Base-by-base conservation (phyloP, 352 stramenopile species). In the Phytophthora pinifolia region DNA sequence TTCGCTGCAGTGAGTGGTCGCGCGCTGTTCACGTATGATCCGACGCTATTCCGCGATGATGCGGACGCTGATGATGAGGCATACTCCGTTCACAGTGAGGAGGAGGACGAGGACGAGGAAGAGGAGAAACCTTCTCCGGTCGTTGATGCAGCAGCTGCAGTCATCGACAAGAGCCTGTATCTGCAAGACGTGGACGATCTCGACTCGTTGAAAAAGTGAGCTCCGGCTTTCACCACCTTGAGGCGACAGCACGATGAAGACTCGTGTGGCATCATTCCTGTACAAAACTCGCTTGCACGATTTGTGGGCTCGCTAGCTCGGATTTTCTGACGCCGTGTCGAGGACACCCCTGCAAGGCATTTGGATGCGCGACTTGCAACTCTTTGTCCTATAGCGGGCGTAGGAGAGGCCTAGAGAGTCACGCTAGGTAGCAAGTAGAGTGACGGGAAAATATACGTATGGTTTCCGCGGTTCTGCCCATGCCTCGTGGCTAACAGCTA, bases 1-100 rank as follows among this genome's bases (percentile, higher is more conserved):
- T 17, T 54, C 9, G n/a, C 52, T 68, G 43, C 49, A 90, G 84
- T 97, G 77, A 96, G 84, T 83, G 89, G 89, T 74, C 82, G 88
- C 74, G 86, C 87, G 29, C 62, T 97, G 62, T 97, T 97, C 72
- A 88, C 86, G 30, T 96, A 74, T 72, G 88, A 97, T 58, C 83
- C 89, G 27, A 90, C 83, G 29, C 74, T 97, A 67, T 97, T 97
- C 81, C 79, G 82, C 46, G 89, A 97, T 69, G 89, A 96, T 39
- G 89, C 89, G 22, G 87, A 89, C 62, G 88, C 88, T 49, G 83
- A 90, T 56, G 88, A 94, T 27, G 84, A 96, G 48, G 66, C 70
- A 42, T 94, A 96, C 65, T 87, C 81, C 17, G 64, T 90, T 35
- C 76, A 89, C 46, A 79, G 80, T 30, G 61, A 77, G 14, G 66